phyloP scores from a whole-genome alignment of 1,139 yeast species.

The Candida pseudocylindracea region DNA sequence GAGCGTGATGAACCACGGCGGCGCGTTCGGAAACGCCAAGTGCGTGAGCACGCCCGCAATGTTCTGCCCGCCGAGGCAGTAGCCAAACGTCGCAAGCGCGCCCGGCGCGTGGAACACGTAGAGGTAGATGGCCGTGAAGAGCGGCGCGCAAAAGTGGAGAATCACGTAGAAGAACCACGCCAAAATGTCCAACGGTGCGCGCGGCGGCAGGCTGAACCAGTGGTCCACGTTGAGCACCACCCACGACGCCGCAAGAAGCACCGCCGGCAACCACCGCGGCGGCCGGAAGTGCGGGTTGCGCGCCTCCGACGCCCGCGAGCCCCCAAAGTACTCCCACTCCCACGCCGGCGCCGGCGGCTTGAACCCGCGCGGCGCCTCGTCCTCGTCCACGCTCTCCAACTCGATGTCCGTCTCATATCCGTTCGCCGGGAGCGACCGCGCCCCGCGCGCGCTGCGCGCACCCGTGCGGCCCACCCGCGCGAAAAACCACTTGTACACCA shows the following conservation, averaged over 20 bases:
- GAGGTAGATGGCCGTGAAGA: conserved; percentile 37
- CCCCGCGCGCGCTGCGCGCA: background rate
- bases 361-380: background rate
- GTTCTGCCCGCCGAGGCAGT: conserved; percentile 35
- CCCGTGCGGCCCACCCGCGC: background rate
- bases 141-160: conserved; percentile 35
- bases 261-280: conserved; percentile 7
- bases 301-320: conserved; percentile 2
- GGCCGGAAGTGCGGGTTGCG: conserved; percentile 4
- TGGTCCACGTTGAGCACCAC: conserved; percentile 16
- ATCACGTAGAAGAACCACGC: conserved; percentile 44
- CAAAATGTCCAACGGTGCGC: conserved; percentile 19
- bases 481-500: background rate
- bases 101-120: conserved; percentile 52
- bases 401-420: background rate
- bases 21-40: conserved; percentile 38
- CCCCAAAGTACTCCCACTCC: background rate
- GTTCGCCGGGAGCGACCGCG: background rate
- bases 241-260: conserved; percentile 15
- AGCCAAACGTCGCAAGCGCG: conserved; percentile 24
- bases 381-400: background rate
- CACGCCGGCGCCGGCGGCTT: background rate
- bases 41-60: conserved; percentile 38
- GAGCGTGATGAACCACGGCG: conserved; percentile 49
- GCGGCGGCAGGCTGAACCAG: conserved; percentile 10